Percentiles rank a stretch among this genome's conserved stretches.
Conservation (phyloP, 106 monocot species). For the Allium fistulosum region DNA sequence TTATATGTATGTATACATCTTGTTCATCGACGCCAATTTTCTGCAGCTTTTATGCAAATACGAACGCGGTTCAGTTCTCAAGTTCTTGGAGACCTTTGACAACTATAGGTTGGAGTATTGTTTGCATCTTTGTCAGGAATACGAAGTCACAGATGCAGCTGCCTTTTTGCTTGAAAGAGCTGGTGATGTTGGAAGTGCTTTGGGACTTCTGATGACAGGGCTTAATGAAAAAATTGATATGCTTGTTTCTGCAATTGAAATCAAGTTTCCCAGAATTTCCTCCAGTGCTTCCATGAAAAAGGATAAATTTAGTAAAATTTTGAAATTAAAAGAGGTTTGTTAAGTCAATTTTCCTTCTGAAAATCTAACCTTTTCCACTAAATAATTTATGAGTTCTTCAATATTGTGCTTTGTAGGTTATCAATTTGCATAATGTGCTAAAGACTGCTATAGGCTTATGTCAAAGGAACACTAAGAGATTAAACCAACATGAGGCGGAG, state of each 20-base stretch:
- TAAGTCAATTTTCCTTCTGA: constrained; percentile 5
- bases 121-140: constrained; percentile 70
- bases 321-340: constrained; percentile 67
- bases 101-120: constrained; percentile 89
- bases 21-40: background rate
- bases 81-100: constrained; percentile 87
- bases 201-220: constrained; percentile 49
- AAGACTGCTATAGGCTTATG: constrained; percentile 63
- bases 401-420: constrained; percentile 38
- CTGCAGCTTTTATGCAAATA: constrained; percentile 88
- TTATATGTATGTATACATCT: background rate
- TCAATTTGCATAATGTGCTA: constrained; percentile 52
- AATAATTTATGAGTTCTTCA: background rate
- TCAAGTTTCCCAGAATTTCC: constrained; percentile 8
- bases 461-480: constrained; percentile 75
- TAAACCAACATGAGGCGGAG: constrained; percentile 68
- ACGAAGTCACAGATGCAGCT: constrained; percentile 86
- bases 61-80: constrained; percentile 73
- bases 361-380: background rate
- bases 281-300: constrained; percentile 8
- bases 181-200: constrained; percentile 84
- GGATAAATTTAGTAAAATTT: constrained; percentile 29
- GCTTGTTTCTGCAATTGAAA: constrained; percentile 55
- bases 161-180: constrained; percentile 92
- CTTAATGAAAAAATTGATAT: constrained; percentile 52